A percentile compares a stretch with the other conserved stretches of the same genome.
phyloP scores from a whole-genome alignment of 331 rosid genomes.

The Ulmus americana region DNA sequence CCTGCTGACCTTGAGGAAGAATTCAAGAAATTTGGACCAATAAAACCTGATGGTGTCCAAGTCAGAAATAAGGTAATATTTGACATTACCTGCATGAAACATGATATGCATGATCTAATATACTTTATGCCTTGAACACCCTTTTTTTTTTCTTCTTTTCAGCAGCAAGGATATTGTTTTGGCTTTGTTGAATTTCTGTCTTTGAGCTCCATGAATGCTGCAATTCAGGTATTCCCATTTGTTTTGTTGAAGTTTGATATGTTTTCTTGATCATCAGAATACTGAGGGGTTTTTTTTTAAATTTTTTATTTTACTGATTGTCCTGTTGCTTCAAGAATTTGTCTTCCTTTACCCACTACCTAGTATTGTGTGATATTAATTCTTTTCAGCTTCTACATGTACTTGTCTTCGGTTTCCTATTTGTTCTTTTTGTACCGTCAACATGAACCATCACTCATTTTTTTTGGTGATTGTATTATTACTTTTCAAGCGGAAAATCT shows the following conservation, averaged over 20 bases:
- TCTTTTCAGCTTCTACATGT: no score
- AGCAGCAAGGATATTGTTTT: conserved; percentile 72
- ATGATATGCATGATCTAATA: conserved; percentile 19
- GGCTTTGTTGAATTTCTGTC: conserved; percentile 72
- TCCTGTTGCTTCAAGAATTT: no score
- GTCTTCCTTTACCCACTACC: no score
- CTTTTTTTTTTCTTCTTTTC: conserved; percentile 21
- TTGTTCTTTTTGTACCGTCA: neutral
- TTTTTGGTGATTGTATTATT: no score
- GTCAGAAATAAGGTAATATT: conserved; percentile 52
- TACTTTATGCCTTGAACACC: neutral
- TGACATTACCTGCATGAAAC: neutral
- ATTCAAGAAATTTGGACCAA: conserved; percentile 62
- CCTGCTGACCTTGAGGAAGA: conserved; percentile 47
- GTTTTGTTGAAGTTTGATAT: neutral
- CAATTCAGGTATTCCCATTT: conserved; percentile 47
- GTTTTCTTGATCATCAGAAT: neutral
- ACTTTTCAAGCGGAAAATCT: no score
- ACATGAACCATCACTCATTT: neutral
- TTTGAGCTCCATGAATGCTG: conserved; percentile 43
- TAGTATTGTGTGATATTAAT: no score
- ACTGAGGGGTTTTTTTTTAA: neutral
- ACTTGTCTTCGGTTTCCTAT: no score
- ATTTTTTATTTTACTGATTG: neutral
- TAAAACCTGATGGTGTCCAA: conserved; percentile 63